Percentiles rank a stretch among this genome's conserved stretches.
Conservation (phyloP, 2,329 filamentous ascomycete species). For the Epichloe baconii region DNA sequence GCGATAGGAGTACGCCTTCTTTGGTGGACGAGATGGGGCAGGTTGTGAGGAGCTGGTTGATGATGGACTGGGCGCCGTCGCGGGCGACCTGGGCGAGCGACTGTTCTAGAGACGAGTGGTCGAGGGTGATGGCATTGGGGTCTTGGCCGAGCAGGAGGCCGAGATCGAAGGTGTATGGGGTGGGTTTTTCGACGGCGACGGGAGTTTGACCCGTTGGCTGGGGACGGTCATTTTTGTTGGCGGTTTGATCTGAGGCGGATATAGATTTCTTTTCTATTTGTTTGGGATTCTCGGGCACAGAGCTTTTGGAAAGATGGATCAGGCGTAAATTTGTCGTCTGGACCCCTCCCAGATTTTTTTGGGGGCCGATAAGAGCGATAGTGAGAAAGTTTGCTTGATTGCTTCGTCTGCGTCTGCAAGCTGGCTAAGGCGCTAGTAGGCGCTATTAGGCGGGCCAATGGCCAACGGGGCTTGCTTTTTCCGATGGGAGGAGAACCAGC, state of each 20-base stretch:
- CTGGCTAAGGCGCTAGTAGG: no score
- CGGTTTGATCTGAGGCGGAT: not conserved
- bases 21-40: conserved; percentile 62
- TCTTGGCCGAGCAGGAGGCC: conserved; percentile 75
- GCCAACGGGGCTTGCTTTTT: no score
- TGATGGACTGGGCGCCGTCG: conserved; percentile 79
- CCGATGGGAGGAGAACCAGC: no score
- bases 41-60: conserved; percentile 88
- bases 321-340: not conserved
- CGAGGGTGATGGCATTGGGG: conserved; percentile 62
- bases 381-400: no score
- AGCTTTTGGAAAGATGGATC: not conserved
- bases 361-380: not conserved
- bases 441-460: no score
- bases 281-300: not conserved
- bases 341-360: not conserved
- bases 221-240: conserved; percentile 21
- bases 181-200: conserved; percentile 64
- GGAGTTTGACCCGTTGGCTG: conserved; percentile 35
- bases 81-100: conserved; percentile 66
- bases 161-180: conserved; percentile 88
- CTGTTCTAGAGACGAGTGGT: conserved; percentile 43
- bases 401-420: no score
- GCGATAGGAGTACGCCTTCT: conserved; percentile 62
- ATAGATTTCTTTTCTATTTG: not conserved